phyloP scores from a whole-genome alignment of 441 rosid genomes.

The Cnidoscolus chayamansa region DNA sequence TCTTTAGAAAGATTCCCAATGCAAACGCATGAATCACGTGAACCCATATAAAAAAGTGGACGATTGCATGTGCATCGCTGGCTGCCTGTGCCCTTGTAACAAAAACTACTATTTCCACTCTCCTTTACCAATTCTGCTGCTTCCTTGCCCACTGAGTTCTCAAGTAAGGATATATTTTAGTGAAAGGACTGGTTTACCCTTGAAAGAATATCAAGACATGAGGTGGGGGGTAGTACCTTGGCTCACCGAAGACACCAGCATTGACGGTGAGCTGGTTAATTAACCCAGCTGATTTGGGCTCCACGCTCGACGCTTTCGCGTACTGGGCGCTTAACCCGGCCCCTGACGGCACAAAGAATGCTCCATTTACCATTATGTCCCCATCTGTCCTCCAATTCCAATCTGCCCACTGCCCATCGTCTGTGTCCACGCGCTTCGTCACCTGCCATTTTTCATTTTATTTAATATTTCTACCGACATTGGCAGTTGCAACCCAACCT shows the following conservation, averaged over 20 bases:
- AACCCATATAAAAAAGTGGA: slow-evolving; percentile 7
- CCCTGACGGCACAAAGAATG: slow-evolving; percentile 91
- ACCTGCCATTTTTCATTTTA: slow-evolving; percentile 39
- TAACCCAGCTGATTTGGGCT: slow-evolving; percentile 59
- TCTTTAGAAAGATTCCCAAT: slow-evolving; percentile 28
- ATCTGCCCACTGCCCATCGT: slow-evolving; percentile 59
- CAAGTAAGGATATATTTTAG: no score
- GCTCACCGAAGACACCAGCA: slow-evolving; percentile 75
- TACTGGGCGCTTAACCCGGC: slow-evolving; percentile 56
- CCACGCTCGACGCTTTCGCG: slow-evolving; percentile 68
- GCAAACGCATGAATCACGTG: slow-evolving; percentile 32
- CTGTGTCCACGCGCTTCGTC: slow-evolving; percentile 85
- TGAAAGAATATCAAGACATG: no score
- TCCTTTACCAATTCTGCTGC: no score
- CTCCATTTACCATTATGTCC: slow-evolving; percentile 87
- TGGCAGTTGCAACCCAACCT: no score
- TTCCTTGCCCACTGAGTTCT: no score
- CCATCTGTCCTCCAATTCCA: slow-evolving; percentile 99
- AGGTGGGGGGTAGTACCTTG: slow-evolving; percentile 47
- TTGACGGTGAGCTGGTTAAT: slow-evolving; percentile 63
- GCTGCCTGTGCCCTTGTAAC: no score
- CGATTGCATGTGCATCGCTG: no score
- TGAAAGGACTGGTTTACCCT: no score
- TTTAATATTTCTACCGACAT: no score
- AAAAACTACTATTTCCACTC: no score